These are phyloP conservation scores for Arthrobotrys iridis DNA, from an alignment of 2,329 filamentous ascomycete species.

Conservation along the genomic window DNA sequence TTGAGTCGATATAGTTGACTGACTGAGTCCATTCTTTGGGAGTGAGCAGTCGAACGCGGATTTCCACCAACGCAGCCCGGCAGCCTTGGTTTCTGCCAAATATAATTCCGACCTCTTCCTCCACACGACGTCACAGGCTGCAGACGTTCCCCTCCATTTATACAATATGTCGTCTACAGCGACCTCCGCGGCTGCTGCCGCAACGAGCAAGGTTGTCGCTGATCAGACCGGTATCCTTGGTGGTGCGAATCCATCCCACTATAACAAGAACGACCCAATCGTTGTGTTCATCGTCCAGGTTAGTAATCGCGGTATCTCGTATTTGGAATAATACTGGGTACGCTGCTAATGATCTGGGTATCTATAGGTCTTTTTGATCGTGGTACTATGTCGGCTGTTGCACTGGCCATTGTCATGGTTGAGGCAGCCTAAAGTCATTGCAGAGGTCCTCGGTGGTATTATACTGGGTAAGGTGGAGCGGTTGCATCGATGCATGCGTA, in stretches of 20 bases:
- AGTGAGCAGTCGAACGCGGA: background rate
- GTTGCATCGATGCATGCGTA: background rate
- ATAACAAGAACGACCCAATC: conserved; percentile 76
- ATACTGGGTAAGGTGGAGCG: conserved; percentile 69
- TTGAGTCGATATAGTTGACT: background rate
- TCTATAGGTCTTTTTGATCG: conserved; percentile 73
- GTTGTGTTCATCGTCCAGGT: conserved; percentile 80
- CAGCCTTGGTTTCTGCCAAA: background rate
- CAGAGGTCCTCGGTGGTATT: conserved; percentile 85
- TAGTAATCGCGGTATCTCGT: conserved; percentile 58
- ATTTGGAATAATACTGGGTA: background rate
- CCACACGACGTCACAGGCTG: background rate
- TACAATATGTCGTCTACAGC: conserved; percentile 31
- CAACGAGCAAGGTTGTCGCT: conserved; percentile 60
- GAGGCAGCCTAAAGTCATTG: conserved; percentile 82
- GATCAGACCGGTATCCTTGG: conserved; percentile 77
- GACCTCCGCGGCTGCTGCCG: conserved; percentile 27
- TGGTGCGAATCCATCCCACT: conserved; percentile 73
- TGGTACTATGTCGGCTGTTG: conserved; percentile 77
- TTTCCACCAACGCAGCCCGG: background rate
- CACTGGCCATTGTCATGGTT: conserved; percentile 81
- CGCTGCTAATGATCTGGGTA: background rate
- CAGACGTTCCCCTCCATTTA: background rate
- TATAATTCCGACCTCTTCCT: background rate
- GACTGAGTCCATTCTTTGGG: background rate